Conservation (phyloP, 192 early-diverging fungal species). For the Coemansia sp. region DNA sequence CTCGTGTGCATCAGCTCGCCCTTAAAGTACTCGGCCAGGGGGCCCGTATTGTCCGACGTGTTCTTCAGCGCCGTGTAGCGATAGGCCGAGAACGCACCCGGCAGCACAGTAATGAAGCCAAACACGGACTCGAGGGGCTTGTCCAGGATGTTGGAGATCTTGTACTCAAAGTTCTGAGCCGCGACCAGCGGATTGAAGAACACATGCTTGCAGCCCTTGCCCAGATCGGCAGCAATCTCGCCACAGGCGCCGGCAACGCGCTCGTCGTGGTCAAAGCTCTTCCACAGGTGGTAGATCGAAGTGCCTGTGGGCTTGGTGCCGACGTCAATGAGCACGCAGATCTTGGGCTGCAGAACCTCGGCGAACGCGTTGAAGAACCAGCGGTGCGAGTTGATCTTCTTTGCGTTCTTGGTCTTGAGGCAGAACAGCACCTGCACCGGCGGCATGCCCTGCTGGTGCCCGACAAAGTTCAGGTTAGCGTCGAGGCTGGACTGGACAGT, state of each 20-base stretch:
- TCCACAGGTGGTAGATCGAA: conserved; percentile 90
- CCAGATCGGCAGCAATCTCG: conserved; percentile 84
- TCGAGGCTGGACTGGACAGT: conserved; percentile 74
- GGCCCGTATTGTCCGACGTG: conserved; percentile 53
- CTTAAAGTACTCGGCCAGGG: conserved; percentile 83
- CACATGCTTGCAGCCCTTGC: conserved; percentile 61
- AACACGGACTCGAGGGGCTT: conserved; percentile 93
- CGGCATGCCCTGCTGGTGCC: conserved; percentile 62
- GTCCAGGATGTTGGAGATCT: conserved; percentile 96
- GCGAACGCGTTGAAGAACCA: conserved; percentile 97
- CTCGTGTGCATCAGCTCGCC: conserved; percentile 82
- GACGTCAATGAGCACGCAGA: conserved; percentile 89
- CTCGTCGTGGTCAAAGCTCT: conserved; percentile 77
- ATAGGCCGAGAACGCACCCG: conserved; percentile 96
- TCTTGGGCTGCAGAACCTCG: conserved; percentile 70
- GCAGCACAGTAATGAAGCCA: conserved; percentile 92
- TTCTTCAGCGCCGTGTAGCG: conserved; percentile 79
- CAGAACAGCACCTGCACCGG: conserved; percentile 89
- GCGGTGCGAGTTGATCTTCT: conserved; percentile 91
- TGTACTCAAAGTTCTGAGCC: conserved; percentile 98
- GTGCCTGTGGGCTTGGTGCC: conserved; percentile 82
- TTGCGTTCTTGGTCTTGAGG: conserved; percentile 89
- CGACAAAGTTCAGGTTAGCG: conserved; percentile 57
- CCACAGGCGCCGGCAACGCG: conserved; percentile 90
- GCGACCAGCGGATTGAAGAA: conserved; percentile 82